A percentile compares a stretch with the other conserved stretches of the same genome.
Conservation (phyloP, 805 yeast species). For the Hanseniaspora lachancei region DNA sequence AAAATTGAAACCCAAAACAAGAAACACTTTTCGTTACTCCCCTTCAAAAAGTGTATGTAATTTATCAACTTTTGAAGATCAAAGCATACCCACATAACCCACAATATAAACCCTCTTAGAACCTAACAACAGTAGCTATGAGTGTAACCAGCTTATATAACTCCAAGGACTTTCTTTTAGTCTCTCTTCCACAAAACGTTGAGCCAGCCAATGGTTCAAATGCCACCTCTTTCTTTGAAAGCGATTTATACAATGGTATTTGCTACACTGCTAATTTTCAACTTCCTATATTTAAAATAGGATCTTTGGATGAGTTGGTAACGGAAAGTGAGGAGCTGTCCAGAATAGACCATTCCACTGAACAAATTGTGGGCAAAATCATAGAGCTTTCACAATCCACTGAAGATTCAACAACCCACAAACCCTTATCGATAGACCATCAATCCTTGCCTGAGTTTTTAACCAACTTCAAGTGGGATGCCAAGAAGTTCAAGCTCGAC, state of each 20-base stretch:
- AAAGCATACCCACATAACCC: neutral
- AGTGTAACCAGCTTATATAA: constrained; percentile 20
- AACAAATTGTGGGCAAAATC: constrained; percentile 54
- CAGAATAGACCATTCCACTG: constrained; percentile 70
- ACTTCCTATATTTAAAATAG: constrained; percentile 81
- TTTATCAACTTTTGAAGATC: neutral
- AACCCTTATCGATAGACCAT: constrained; percentile 38
- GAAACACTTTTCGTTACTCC: constrained; percentile 84
- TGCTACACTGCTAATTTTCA: constrained; percentile 43
- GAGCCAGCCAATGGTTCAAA: constrained; percentile 39
- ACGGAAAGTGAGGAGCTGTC: constrained; percentile 80
- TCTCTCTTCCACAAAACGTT: constrained; percentile 44
- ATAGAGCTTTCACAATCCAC: constrained; percentile 55
- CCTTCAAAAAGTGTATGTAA: neutral
- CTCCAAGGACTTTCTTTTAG: constrained; percentile 31
- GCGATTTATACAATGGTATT: constrained; percentile 43
- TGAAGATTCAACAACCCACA: constrained; percentile 34
- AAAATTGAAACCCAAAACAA: too few relatives aligned
- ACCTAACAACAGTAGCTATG: neutral
- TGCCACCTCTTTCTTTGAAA: constrained; percentile 41
- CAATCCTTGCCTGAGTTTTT: constrained; percentile 46
- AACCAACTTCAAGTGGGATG: constrained; percentile 75
- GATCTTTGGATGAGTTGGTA: constrained; percentile 84
- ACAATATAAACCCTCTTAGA: neutral
- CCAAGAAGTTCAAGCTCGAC: constrained; percentile 73